Base-by-base conservation (phyloP, 2,329 filamentous ascomycete genomes). In the Diplocarpon mali region DNA sequence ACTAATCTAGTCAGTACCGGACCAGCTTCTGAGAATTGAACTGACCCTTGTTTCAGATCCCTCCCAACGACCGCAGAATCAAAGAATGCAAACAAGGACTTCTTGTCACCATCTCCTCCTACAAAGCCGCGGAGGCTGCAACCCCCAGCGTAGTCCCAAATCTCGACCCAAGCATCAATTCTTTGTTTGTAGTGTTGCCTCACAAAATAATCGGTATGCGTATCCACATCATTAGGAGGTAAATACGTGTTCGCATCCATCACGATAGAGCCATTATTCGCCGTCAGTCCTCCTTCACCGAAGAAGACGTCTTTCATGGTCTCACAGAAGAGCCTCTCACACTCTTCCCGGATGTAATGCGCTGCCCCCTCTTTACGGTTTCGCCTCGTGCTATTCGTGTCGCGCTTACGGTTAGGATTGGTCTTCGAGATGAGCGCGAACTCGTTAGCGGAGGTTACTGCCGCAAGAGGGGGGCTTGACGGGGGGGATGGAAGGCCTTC, bases 291-390 rank as follows among this genome's bases (percentile, higher is more conserved):
- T 83, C 80, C 87, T 83, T 93, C 88, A 94, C 86, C 89, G 76
- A 83, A 85, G 80, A 95, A 95, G 73, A 85, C 83, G 72, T 81
- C 72, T 71, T 78, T 84, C 80, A 95, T 85, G 76, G 81, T 83
- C 83, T 90, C 87, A 72, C 89, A 95, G 79, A 95, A 94, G 83
- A 95, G 90, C 76, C 89, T 95, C 88, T 95, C 89, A 95, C 89
- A 94, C 86, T 95, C 88, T 88, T 84, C 88, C 85, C 84, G 88
- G 76, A 95, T 94, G 73, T 82, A 81, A 70, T 85, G 80, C 84
- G 86, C 80, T 82, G 88, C 88, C 87, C 88, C 88, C 85, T 84
- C 84, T 83, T 75, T 75, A 64, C 76, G 72, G 64, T 68, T 63
- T 65, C 57, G 59, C 38, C 45, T 55, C 44, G 38, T 57, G 46